Evolutionary conservation across 805 yeast genomes (phyloP).

Genomic region (Candida dajiaensis): DNA sequence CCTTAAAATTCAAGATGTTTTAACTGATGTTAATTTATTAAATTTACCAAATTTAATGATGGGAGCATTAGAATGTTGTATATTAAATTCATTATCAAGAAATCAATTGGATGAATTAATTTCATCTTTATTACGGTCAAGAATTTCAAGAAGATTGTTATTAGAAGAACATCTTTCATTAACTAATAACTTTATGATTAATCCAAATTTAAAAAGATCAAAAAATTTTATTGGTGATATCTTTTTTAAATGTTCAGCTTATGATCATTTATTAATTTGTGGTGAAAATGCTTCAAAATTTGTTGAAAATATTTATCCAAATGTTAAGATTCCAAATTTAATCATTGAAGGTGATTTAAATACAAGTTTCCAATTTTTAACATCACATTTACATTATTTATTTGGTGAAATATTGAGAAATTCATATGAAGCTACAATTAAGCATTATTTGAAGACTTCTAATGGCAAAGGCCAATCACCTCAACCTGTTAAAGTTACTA

Average conservation of each 20-base stretch:
- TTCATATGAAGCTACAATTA: constrained; percentile 75
- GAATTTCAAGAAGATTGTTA: constrained; percentile 85
- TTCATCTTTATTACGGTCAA: constrained; percentile 71
- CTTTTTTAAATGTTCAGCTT: constrained; percentile 71
- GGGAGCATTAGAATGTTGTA: constrained; percentile 84
- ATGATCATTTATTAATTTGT: constrained; percentile 55
- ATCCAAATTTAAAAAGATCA: constrained; percentile 43
- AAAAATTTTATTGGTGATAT: constrained; percentile 63
- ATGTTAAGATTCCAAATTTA: constrained; percentile 63
- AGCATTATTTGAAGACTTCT: constrained; percentile 31
- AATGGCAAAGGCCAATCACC: constrained; percentile 39
- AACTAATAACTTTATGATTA: constrained; percentile 52
- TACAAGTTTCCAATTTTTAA: constrained; percentile 73
- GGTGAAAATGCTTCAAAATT: constrained; percentile 44
- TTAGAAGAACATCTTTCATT: constrained; percentile 88
- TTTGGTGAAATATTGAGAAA: constrained; percentile 86
- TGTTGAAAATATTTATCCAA: constrained; percentile 46
- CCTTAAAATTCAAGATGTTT: constrained; percentile 49
- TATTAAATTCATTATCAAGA: constrained; percentile 51
- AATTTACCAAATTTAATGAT: constrained; percentile 85
- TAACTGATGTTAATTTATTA: constrained; percentile 70
- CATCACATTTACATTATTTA: constrained; percentile 79
- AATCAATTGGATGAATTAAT: constrained; percentile 64
- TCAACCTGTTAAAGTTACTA: constrained; percentile 71
- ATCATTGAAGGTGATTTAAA: constrained; percentile 68